Percentiles rank a stretch among this genome's conserved stretches.
Conservation (phyloP, 164 flowering plant species). For the Malania oleifera region DNA sequence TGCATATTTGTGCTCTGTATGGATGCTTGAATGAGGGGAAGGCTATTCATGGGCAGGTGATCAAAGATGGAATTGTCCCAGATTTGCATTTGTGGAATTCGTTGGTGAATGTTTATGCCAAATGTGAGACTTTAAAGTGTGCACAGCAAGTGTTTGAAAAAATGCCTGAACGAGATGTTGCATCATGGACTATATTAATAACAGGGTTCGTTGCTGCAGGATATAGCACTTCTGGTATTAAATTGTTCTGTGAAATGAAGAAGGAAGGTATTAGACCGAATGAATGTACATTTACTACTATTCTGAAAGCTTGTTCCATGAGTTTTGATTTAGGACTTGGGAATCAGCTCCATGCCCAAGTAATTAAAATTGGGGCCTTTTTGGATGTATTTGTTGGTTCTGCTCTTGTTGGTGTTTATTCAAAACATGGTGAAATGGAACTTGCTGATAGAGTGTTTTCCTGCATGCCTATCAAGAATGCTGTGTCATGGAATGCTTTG, state of each 20-base stretch:
- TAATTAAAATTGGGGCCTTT: conserved; percentile 30
- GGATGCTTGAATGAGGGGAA: conserved; percentile 23
- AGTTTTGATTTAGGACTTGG: conserved; percentile 33
- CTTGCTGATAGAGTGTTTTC: conserved; percentile 33
- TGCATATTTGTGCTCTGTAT: conserved; percentile 23
- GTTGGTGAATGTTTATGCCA: conserved; percentile 40
- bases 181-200: conserved; percentile 44
- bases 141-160: conserved; percentile 25
- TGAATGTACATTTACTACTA: conserved; percentile 38
- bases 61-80: conserved; percentile 27
- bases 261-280: conserved; percentile 37
- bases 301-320: conserved; percentile 47
- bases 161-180: conserved; percentile 43
- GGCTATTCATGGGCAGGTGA: conserved; percentile 36
- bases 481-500: conserved; percentile 47
- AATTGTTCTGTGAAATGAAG: conserved; percentile 37
- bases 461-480: conserved; percentile 34
- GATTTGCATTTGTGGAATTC: conserved; percentile 49
- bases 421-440: conserved; percentile 44
- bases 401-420: conserved; percentile 50
- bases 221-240: conserved; percentile 22
- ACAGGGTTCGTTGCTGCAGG: conserved; percentile 39
- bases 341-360: conserved; percentile 45
- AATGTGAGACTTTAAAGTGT: conserved; percentile 22
- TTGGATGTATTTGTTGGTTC: conserved; percentile 49